Evolutionary conservation across 768 basidiomycete genomes (phyloP), one percentile per base, ranked within the genome.

Genomic region (Hortiboletus flavorubellus): DNA sequence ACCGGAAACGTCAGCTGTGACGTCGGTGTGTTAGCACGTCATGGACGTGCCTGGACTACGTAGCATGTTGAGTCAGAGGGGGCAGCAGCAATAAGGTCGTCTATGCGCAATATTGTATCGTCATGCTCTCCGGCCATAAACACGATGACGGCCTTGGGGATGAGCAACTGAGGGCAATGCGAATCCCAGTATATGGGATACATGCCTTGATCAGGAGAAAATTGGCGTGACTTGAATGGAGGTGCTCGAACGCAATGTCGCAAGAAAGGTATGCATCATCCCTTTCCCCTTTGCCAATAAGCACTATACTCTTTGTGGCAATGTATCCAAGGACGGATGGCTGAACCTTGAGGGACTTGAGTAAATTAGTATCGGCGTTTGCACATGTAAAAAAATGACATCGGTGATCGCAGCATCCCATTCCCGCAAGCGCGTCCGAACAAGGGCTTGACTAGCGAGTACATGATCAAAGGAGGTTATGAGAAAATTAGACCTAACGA

Each of bases 61-160:
- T 9, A 42, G n/a, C 34, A 46, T 16, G 29, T 15, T 10, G 53
- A 47, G 4, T 51, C 40, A 18, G 31, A 30, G 1, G 10, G 23
- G 9, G 31, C 16, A 1, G 23, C 18, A 21, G 42, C 29, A 16
- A 59, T 49, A 5, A 59, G 50, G 33, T 48, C 30, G 2, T 29
- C 43, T 3, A 56, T 5, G 14, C 47, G 54, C 6, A 47, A 56
- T 41, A 59, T 38, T 4, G 54, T 54, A 46, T 59, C 54, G 0
- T 46, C 18, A 1, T 38, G 15, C 2, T 51, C 45, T 9, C 40
- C 30, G 3, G 48, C 47, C 44, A 58, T 46, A 18, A 45, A 54
- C 3, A 54, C n/a, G 15, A 59, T 16, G 6, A 55, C 16, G n/a
- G 46, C 53, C 57, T 50, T 21, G 21, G 21, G 21, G 21, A 2